Percentiles rank a stretch among this genome's conserved stretches.
These are phyloP conservation scores for Entonaema liquescens DNA, from an alignment of 495 filamentous ascomycete genomes.

Conservation along the genomic window DNA sequence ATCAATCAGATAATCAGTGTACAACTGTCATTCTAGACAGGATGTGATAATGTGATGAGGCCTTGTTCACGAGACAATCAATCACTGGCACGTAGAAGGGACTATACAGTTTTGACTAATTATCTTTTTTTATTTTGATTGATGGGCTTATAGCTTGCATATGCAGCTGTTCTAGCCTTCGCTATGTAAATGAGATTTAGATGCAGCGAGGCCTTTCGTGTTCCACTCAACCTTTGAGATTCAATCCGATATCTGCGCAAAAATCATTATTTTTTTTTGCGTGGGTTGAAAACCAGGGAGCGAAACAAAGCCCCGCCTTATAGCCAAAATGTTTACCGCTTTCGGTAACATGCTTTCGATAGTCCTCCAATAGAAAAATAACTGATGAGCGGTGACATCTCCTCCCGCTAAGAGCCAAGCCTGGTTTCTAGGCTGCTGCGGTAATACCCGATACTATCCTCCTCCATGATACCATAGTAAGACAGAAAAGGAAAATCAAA, in stretches of 20 bases:
- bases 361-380: conserved; percentile 42
- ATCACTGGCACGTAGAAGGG: neutral
- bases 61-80: conserved; percentile 15
- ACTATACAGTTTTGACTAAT: conserved; percentile 32
- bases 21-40: neutral
- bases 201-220: conserved; percentile 29
- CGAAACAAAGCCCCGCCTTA: conserved; percentile 38
- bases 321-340: conserved; percentile 35
- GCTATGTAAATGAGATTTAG: conserved; percentile 38
- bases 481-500: conserved; percentile 41
- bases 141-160: conserved; percentile 20
- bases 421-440: conserved; percentile 25
- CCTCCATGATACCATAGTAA: conserved; percentile 16
- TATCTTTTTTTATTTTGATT: conserved; percentile 27
- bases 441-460: conserved; percentile 35
- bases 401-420: conserved; percentile 20
- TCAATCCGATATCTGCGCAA: conserved; percentile 10
- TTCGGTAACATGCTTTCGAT: conserved; percentile 42
- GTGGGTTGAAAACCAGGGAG: conserved; percentile 42
- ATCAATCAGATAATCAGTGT: conserved; percentile 17
- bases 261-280: conserved; percentile 9
- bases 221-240: conserved; percentile 41
- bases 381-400: conserved; percentile 45
- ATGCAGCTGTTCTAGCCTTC: conserved; percentile 23
- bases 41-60: conserved; percentile 12